Evolutionary conservation across 2,329 filamentous ascomycete species (phyloP).

Genomic region (Parastagonospora nodorum): DNA sequence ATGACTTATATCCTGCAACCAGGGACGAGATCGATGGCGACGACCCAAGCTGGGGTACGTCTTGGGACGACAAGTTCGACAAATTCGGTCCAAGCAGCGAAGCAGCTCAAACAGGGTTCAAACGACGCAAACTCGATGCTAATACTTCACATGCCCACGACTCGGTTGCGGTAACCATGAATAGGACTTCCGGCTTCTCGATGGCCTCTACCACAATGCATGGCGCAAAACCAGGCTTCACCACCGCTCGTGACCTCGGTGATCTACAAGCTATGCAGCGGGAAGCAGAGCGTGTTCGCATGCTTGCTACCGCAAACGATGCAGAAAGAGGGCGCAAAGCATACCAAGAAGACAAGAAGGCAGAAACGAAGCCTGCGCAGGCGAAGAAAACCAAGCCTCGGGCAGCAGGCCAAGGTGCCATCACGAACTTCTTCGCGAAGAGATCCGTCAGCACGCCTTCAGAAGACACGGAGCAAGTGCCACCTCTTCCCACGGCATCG

Average conservation of each 20-base stretch:
- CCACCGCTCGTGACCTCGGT: constrained; percentile 43
- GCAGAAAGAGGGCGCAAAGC: constrained; percentile 20
- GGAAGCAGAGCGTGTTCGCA: constrained; percentile 38
- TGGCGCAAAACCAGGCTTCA: constrained; percentile 37
- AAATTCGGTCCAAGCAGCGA: constrained; percentile 5
- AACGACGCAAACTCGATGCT: constrained; percentile 34
- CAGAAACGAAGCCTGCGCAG: constrained; percentile 18
- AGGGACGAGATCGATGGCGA: constrained; percentile 43
- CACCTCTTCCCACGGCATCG: constrained; percentile 5
- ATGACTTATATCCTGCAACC: constrained; percentile 42
- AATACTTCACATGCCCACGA: constrained; percentile 9
- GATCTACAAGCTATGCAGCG: constrained; percentile 47
- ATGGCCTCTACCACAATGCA: constrained; percentile 29
- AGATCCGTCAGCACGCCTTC: constrained; percentile 28
- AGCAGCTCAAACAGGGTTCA: constrained; percentile 17
- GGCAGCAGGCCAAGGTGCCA: constrained; percentile 56
- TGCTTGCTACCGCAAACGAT: constrained; percentile 29
- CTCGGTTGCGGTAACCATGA: constrained; percentile 36
- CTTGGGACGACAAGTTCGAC: constrained; percentile 14
- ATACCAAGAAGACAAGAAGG: constrained; percentile 35
- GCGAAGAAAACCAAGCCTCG: constrained; percentile 41
- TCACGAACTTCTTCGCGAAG: constrained; percentile 57
- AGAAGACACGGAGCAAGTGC: constrained; percentile 11
- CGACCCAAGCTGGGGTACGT: constrained; percentile 23
- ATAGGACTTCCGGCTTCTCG: constrained; percentile 33